phyloP scores from a whole-genome alignment of 1,284 basidiomycete genomes.

The Melanopsichium pennsylvanicum region DNA sequence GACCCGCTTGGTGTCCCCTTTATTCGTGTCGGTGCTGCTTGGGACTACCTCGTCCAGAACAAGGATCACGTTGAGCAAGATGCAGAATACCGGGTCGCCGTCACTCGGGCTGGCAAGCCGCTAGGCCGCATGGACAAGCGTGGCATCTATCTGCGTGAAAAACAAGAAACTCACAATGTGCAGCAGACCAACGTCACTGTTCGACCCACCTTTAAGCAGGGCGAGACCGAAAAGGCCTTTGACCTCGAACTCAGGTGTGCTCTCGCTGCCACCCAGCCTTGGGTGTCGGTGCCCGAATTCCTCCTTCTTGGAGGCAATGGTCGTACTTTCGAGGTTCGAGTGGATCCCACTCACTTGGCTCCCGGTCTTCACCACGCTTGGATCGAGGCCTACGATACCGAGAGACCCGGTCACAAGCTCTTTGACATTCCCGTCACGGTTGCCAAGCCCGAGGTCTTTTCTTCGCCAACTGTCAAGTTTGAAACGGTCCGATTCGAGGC shows the following conservation, averaged over 20 bases:
- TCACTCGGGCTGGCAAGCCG: constrained; percentile 62
- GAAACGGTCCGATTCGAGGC: constrained; percentile 46
- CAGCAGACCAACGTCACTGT: constrained; percentile 62
- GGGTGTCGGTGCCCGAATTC: constrained; percentile 62
- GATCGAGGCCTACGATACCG: constrained; percentile 62
- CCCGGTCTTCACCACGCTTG: constrained; percentile 63
- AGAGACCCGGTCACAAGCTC: constrained; percentile 54
- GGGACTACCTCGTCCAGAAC: constrained; percentile 62
- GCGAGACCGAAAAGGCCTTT: constrained; percentile 62
- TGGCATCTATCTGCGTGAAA: constrained; percentile 65
- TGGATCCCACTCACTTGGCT: constrained; percentile 59
- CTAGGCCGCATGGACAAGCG: constrained; percentile 51
- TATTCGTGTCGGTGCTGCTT: constrained; percentile 64
- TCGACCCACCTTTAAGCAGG: constrained; percentile 56
- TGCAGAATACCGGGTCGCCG: constrained; percentile 60
- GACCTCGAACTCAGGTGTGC: constrained; percentile 60
- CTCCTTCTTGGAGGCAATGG: constrained; percentile 64
- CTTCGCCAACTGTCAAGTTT: constrained; percentile 50
- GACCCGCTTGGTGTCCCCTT: constrained; percentile 65
- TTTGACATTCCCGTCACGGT: constrained; percentile 66
- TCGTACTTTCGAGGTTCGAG: constrained; percentile 64
- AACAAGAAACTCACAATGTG: constrained; percentile 52
- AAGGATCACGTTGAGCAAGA: constrained; percentile 60
- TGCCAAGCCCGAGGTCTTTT: constrained; percentile 59
- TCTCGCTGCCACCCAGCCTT: constrained; percentile 53